Conservation (phyloP, 805 yeast species). For the Clavispora carvajalis region DNA sequence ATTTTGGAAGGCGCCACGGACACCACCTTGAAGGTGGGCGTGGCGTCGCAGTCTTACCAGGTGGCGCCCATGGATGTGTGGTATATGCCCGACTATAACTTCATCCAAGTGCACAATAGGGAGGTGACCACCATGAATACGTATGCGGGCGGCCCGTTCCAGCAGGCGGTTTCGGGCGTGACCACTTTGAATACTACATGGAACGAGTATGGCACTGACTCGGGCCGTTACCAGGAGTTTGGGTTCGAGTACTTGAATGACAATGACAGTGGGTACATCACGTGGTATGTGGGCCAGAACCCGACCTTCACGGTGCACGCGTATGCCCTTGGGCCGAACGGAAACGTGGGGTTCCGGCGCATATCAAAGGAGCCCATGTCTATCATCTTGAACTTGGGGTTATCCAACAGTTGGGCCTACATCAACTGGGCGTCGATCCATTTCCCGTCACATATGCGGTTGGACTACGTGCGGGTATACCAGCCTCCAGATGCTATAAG, state of each 20-base stretch:
- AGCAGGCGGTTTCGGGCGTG: slow-evolving; percentile 84
- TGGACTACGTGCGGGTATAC: slow-evolving; percentile 38
- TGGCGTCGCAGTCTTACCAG: slow-evolving; percentile 89
- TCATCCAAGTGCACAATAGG: slow-evolving; percentile 63
- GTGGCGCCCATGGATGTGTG: slow-evolving; percentile 92
- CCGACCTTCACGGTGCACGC: slow-evolving; percentile 26
- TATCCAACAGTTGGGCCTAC: slow-evolving; percentile 36
- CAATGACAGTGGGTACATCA: slow-evolving; percentile 61
- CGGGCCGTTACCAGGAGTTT: slow-evolving; percentile 58
- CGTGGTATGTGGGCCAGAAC: slow-evolving; percentile 80
- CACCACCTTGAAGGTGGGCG: slow-evolving; percentile 45
- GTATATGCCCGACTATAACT: slow-evolving; percentile 87
- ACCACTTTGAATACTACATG: slow-evolving; percentile 75
- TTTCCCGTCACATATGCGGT: slow-evolving; percentile 32
- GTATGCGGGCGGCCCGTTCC: slow-evolving; percentile 89
- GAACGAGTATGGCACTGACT: slow-evolving; percentile 64
- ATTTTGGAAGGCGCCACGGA: slow-evolving; percentile 79
- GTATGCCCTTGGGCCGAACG: slow-evolving; percentile 34
- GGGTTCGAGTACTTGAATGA: slow-evolving; percentile 78
- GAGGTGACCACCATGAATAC: slow-evolving; percentile 76
- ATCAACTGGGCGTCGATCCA: slow-evolving; percentile 30
- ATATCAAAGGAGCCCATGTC: slow-evolving; percentile 37
- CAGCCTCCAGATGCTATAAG: slow-evolving; percentile 27
- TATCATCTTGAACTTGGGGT: slow-evolving; percentile 34
- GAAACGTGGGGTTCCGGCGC: slow-evolving; percentile 32